Evolutionary conservation across 1,284 basidiomycete species (phyloP), one percentile per base, ranked within the genome.

Genomic region (Papiliotrema flavescens): DNA sequence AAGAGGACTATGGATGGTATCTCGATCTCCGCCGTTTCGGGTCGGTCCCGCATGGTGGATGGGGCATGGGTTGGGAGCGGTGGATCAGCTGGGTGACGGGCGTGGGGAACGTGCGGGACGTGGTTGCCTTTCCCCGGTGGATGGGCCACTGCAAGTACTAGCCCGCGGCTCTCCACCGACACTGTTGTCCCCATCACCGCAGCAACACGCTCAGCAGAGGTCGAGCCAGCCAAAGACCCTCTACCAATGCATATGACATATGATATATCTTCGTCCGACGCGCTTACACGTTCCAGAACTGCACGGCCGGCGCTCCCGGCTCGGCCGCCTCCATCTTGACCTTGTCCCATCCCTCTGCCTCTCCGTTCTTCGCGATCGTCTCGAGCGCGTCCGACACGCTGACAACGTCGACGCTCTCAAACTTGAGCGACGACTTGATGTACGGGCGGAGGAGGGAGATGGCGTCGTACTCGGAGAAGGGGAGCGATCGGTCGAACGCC

Each of bases 51-150:
- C 91, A 95, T 75, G 91, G 88, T 22, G 93, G 93, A 4, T 96
- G 92, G 77, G 93, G 93, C 4, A 81, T 96, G 79, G 93, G 93
- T 4, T 93, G 93, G 69, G 93, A 97, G 74, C 79, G 93, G 57
- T 79, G 94, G 37, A 80, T 96, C 17, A 83, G 84, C 51, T 93
- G 89, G 86, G 77, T 94, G 19, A 85, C 86, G 15, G 90, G 90
- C 0, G 79, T 89, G 41, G 85, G 86, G 53, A 95, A 94, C 73
- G 82, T 96, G 28, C 80, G 89, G 56, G 93, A 97, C 73, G 90
- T 90, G 64, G 84, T 93, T 47, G 84, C 90, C 2, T 90, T 95
- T 80, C 91, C 93, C 0, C 79, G 92, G 57, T 93, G 90, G 86
- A 83, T 87, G 20, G 90, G 90, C 19, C 81, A 72, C 59, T 78